phyloP scores from a whole-genome alignment of 305 asterid genomes.

The Fraxinus sp. region DNA sequence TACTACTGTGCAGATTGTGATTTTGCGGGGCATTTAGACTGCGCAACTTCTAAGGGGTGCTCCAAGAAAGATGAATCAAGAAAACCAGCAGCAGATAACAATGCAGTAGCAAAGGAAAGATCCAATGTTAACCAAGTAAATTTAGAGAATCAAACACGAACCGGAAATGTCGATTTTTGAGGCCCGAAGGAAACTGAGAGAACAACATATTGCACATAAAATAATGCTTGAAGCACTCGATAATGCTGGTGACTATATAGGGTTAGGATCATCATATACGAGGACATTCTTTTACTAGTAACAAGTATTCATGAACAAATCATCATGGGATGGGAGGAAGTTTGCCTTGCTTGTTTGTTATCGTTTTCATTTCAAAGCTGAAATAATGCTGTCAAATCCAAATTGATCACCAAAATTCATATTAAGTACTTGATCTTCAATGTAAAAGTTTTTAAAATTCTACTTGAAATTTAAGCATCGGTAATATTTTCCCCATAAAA shows the following conservation, averaged over 20 bases:
- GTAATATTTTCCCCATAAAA: background rate
- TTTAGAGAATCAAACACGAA: background rate
- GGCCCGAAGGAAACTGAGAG: background rate
- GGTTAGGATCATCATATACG: too few species aligned
- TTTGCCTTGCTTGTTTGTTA: background rate
- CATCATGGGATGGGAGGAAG: background rate
- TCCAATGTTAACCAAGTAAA: background rate
- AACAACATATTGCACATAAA: background rate
- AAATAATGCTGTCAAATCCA: background rate
- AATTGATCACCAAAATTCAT: background rate
- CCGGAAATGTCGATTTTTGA: background rate
- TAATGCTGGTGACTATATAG: too few species aligned
- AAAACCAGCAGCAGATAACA: background rate
- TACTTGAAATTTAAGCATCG: background rate
- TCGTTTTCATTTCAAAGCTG: background rate
- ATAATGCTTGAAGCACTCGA: background rate
- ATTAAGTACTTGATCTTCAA: background rate
- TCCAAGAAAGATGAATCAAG: background rate
- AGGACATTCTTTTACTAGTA: too few species aligned
- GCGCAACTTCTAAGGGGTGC: too few species aligned
- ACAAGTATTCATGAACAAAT: background rate
- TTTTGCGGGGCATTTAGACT: too few species aligned
- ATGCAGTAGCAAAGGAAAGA: background rate
- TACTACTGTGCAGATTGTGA: slow-evolving; percentile 17
- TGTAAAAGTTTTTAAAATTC: background rate